Base-by-base conservation (phyloP, 345 rosid species). In the Nephelium lappaceum region DNA sequence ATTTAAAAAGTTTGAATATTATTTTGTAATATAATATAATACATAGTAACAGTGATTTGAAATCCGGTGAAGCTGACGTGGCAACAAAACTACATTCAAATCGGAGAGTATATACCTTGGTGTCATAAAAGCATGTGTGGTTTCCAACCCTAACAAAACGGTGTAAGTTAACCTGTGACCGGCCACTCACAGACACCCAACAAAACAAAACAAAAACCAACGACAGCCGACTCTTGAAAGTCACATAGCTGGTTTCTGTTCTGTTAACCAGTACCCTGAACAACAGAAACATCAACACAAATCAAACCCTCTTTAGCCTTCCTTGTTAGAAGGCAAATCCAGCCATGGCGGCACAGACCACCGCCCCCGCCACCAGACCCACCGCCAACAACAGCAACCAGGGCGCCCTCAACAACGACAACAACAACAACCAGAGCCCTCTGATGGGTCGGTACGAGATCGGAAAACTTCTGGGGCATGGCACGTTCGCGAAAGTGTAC, bases 401-500 rank as follows among this genome's bases (percentile, higher is more conserved):
- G 70, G 11, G 78, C 18, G 86, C 85, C 11, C 95, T 95, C 73
- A 85, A 68, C n/a, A 77, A 58, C 55, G 3, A 31, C 43, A 85
- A 74, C 68, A 82, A 71, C 72, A 85, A 65, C n/a, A 77, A 58
- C 55, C 89, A 88, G 70, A 14, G 78, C n/a, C 87, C 85, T 15
- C 95, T 95, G 15, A 86, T 95, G 23, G 94, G 90, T 36, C 88
- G 86, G 39, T 95, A 87, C 80, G 93, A 93, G 84, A 77, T 93
- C 45, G 98, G 97, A 41, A 86, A 84, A 77, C 86, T 95, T 8
- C 88, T 95, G 8, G 98, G 98, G 3, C 94, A 93, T 31, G 98
- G 98, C 10, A 89, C 89, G 77, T 92, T 93, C 74, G 98, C 98
- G 3, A 95, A 95, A 81, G 98, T 95, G 53, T 93, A 91, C 71